These are phyloP conservation scores for Meyerozyma athensensis DNA, from an alignment of 1,139 yeast genomes.

Conservation along the genomic window DNA sequence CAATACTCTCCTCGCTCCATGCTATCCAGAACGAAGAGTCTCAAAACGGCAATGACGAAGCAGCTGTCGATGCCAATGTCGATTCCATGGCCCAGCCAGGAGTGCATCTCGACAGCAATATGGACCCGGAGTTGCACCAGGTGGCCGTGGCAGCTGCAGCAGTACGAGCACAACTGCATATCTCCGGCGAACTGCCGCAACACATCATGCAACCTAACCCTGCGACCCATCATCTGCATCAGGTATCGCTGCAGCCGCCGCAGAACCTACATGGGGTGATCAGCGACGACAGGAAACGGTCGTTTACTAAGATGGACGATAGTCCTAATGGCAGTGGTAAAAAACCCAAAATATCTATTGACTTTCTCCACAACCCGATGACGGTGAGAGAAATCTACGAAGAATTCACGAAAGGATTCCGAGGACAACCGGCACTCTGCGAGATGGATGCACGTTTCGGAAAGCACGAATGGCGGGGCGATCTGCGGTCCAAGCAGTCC, in stretches of 20 bases:
- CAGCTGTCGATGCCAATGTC: slow-evolving; percentile 6
- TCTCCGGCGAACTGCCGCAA: slow-evolving; percentile 11
- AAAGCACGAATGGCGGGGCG: slow-evolving; percentile 46
- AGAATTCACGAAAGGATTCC: slow-evolving; percentile 43
- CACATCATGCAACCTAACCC: slow-evolving; percentile 6
- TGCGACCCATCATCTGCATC: slow-evolving; percentile 7
- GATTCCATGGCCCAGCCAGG: not conserved
- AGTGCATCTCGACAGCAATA: slow-evolving; percentile 24
- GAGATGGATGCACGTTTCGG: slow-evolving; percentile 44
- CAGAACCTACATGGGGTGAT: slow-evolving; percentile 8
- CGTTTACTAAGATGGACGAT: not conserved
- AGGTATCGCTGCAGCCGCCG: slow-evolving; percentile 9
- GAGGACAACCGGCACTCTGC: slow-evolving; percentile 42
- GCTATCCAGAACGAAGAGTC: slow-evolving; percentile 5
- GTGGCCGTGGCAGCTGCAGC: slow-evolving; percentile 38
- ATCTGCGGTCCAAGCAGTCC: slow-evolving; percentile 43
- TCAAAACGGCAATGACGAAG: not conserved
- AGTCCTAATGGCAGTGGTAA: slow-evolving; percentile 12
- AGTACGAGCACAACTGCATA: slow-evolving; percentile 16
- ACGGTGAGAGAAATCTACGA: slow-evolving; percentile 44
- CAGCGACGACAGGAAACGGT: not conserved
- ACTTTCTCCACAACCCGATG: slow-evolving; percentile 44
- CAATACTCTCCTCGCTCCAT: slow-evolving; percentile 17
- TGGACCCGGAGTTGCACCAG: slow-evolving; percentile 38
- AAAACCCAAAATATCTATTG: slow-evolving; percentile 34